Percentiles rank a stretch among this genome's conserved stretches.
Conservation (phyloP, 1,139 yeast species). For the Suhomyces chickasaworum region DNA sequence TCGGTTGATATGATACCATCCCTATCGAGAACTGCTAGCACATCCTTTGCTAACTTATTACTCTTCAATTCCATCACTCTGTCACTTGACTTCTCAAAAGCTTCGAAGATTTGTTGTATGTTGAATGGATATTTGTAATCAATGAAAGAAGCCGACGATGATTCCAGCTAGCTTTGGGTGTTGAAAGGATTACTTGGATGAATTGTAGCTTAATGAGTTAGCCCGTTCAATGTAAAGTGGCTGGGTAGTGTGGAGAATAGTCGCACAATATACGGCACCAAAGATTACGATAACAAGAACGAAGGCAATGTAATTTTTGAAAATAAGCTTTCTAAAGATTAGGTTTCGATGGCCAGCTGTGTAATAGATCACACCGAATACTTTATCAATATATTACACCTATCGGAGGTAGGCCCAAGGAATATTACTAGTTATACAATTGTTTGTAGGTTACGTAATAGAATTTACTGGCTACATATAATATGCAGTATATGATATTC, state of each 20-base stretch:
- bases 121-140: not conserved
- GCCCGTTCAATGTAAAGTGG: not conserved
- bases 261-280: not conserved
- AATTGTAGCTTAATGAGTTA: not conserved
- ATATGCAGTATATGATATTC: too few species aligned
- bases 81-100: too few species aligned
- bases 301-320: not conserved
- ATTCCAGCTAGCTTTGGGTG: not conserved
- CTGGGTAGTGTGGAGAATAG: not conserved
- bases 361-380: too few species aligned
- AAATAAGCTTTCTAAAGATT: too few species aligned
- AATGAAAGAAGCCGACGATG: not conserved
- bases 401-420: too few species aligned
- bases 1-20: slow-evolving; percentile 19
- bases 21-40: slow-evolving; percentile 13
- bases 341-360: too few species aligned
- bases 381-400: too few species aligned
- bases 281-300: not conserved
- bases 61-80: slow-evolving; percentile 12
- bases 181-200: not conserved
- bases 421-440: too few species aligned
- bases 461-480: too few species aligned
- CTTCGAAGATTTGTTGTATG: too few species aligned
- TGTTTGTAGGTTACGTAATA: too few species aligned
- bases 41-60: not conserved